These are phyloP conservation scores for Phellopilus nigrolimitatus DNA, from an alignment of 1,284 basidiomycete genomes.

Conservation along the genomic window DNA sequence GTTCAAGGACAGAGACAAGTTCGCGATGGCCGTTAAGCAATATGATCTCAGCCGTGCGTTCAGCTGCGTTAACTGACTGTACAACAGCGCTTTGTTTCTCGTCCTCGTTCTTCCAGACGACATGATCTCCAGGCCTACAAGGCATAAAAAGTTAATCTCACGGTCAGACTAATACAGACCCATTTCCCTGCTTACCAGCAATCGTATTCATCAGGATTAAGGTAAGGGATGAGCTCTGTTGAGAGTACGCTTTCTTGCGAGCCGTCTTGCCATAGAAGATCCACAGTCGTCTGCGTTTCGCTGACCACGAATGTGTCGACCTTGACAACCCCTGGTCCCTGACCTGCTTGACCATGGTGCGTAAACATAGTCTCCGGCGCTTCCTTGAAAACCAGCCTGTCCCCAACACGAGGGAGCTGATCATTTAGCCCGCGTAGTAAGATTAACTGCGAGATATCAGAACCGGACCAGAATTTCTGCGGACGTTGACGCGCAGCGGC, in stretches of 20 bases:
- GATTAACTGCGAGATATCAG: constrained; percentile 62
- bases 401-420: constrained; percentile 61
- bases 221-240: constrained; percentile 71
- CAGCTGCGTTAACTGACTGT: constrained; percentile 69
- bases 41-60: constrained; percentile 65
- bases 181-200: constrained; percentile 64
- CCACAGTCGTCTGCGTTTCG: constrained; percentile 64
- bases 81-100: constrained; percentile 68
- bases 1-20: constrained; percentile 79
- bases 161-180: neutral
- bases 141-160: constrained; percentile 4
- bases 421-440: constrained; percentile 60
- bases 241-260: constrained; percentile 54
- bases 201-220: constrained; percentile 82
- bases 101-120: constrained; percentile 80
- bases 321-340: constrained; percentile 40
- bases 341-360: constrained; percentile 47
- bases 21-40: constrained; percentile 51
- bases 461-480: constrained; percentile 68
- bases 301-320: constrained; percentile 61
- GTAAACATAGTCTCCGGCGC: constrained; percentile 44
- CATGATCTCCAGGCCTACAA: constrained; percentile 84
- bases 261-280: constrained; percentile 90
- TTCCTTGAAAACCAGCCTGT: constrained; percentile 56
- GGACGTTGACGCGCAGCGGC: constrained; percentile 62